Evolutionary conservation across 2,329 filamentous ascomycete species (phyloP).

Genomic region (Cladosporium colombiae): DNA sequence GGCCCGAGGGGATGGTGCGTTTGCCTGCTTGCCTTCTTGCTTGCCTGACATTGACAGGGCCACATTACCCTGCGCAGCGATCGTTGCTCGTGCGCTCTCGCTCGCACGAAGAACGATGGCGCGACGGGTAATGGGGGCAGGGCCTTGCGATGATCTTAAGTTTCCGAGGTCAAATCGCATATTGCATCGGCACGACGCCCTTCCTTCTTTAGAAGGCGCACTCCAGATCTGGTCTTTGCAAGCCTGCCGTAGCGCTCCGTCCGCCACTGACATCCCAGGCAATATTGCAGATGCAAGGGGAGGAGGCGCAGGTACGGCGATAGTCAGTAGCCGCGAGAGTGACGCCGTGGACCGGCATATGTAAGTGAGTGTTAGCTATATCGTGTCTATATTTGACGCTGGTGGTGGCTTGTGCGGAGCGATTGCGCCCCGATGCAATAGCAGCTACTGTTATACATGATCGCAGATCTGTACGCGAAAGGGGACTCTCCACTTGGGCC

Average conservation of each 20-base stretch:
- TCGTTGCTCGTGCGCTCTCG: not conserved
- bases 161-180: not conserved
- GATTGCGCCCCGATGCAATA: not conserved
- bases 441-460: conserved; percentile 10
- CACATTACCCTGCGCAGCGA: not conserved
- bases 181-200: conserved; percentile 8
- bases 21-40: not conserved
- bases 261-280: not conserved
- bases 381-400: not conserved
- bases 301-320: not conserved
- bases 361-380: not conserved
- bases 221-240: not conserved
- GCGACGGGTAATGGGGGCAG: not conserved
- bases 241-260: not conserved
- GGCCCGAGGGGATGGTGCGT: not conserved
- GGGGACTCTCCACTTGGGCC: not conserved
- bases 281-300: not conserved
- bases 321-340: not conserved
- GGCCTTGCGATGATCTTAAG: conserved; percentile 9
- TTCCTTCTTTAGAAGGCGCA: not conserved
- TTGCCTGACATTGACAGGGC: not conserved
- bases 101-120: not conserved
- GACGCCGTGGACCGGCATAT: not conserved
- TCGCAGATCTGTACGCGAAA: conserved; percentile 13
- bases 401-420: not conserved